Conservation (phyloP, 495 filamentous ascomycete species). For the Lophiostoma macrostomum region DNA sequence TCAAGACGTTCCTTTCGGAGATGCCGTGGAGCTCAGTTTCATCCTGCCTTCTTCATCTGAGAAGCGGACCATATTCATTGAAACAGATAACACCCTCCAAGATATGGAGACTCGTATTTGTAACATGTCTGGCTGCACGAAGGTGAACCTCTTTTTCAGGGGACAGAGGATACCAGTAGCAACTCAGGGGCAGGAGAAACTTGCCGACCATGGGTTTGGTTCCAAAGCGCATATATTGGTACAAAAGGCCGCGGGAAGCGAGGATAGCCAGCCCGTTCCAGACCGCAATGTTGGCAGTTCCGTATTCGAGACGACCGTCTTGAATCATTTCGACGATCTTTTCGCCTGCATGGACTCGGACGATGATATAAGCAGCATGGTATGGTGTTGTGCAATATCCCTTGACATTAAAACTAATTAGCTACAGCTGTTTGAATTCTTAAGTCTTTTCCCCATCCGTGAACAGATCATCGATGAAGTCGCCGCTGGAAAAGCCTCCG, state of each 20-base stretch:
- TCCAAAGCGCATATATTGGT: conserved; percentile 42
- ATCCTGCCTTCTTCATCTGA: conserved; percentile 64
- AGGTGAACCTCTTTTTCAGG: conserved; percentile 44
- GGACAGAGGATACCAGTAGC: conserved; percentile 51
- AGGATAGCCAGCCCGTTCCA: conserved; percentile 3
- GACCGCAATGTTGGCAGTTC: conserved; percentile 11
- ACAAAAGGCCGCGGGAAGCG: conserved; percentile 43
- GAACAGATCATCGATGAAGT: conserved; percentile 61
- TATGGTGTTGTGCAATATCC: conserved; percentile 3
- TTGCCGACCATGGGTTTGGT: conserved; percentile 37
- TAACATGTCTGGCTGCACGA: conserved; percentile 66
- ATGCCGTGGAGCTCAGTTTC: conserved; percentile 62
- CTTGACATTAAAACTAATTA: conserved; percentile 1
- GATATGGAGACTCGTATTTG: conserved; percentile 63
- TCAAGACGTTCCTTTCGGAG: conserved; percentile 10
- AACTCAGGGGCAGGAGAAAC: conserved; percentile 40
- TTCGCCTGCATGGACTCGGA: conserved; percentile 77
- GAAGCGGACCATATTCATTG: conserved; percentile 57
- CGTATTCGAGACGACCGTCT: conserved; percentile 43
- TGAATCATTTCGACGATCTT: conserved; percentile 81
- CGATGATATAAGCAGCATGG: conserved; percentile 36
- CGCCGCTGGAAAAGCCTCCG: conserved; percentile 16
- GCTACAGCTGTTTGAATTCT: conserved; percentile 31
- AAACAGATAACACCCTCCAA: conserved; percentile 64
- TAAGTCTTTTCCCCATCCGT: conserved; percentile 27